Percentiles rank a stretch among this genome's conserved stretches.
Evolutionary conservation across 768 basidiomycete species (phyloP).

Genomic region (Hygrophoropsis aurantiaca): DNA sequence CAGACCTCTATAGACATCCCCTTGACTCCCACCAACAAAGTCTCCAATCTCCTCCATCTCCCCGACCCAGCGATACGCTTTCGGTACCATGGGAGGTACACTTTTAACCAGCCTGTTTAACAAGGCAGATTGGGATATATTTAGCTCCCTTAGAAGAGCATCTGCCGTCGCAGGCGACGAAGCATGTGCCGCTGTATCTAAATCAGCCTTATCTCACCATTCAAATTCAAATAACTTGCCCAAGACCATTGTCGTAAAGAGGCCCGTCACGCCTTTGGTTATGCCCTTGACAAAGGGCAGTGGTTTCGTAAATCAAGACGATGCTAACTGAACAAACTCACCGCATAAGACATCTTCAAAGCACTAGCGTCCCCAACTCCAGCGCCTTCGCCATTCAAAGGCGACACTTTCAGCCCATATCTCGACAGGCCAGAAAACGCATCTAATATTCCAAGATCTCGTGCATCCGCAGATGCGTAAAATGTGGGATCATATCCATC

Average conservation of each 20-base stretch:
- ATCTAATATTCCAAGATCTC: conserved; percentile 32
- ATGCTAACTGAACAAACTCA: conserved; percentile 26
- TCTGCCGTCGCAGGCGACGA: conserved; percentile 63
- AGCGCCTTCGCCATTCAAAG: conserved; percentile 45
- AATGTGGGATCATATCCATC: conserved; percentile 51
- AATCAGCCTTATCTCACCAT: conserved; percentile 1
- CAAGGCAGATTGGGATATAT: conserved; percentile 43
- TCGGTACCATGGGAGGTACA: conserved; percentile 55
- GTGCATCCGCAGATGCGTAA: conserved; percentile 46
- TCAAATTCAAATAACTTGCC: conserved; percentile 30
- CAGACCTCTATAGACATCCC: conserved; percentile 47
- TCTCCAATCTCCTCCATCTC: conserved; percentile 65
- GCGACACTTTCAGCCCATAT: conserved; percentile 46
- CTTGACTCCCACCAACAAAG: conserved; percentile 49
- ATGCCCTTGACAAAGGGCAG: conserved; percentile 42
- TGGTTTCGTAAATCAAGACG: not conserved
- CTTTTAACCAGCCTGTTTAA: conserved; percentile 38
- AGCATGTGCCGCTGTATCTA: conserved; percentile 46
- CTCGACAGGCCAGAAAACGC: conserved; percentile 40
- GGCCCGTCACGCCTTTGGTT: conserved; percentile 51
- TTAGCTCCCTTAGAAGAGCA: conserved; percentile 51
- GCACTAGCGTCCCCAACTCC: conserved; percentile 60
- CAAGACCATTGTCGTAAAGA: conserved; percentile 57
- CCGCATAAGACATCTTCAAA: conserved; percentile 65
- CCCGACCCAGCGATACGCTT: conserved; percentile 60